phyloP scores from a whole-genome alignment of 1,284 basidiomycete genomes.

The Austroboletus niveus region DNA sequence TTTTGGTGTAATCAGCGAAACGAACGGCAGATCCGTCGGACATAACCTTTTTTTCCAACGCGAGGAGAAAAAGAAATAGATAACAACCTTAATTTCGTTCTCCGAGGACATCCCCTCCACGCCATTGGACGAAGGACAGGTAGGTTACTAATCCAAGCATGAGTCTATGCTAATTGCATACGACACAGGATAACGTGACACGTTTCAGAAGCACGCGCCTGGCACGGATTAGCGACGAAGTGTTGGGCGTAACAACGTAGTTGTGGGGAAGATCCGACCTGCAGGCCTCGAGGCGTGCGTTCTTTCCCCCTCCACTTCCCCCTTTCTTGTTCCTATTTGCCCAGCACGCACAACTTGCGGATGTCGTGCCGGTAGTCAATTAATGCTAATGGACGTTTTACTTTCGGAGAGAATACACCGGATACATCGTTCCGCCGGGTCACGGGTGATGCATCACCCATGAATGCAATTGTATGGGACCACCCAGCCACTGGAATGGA shows the following conservation, averaged over 20 bases:
- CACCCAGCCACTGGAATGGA: conserved; percentile 22
- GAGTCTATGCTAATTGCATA: conserved; percentile 1
- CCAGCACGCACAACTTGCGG: conserved; percentile 1
- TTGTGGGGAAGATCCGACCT: conserved; percentile 7
- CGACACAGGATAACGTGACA: conserved; percentile 8
- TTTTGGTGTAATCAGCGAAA: conserved; percentile 23
- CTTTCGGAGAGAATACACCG: not conserved
- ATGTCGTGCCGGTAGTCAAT: conserved; percentile 1
- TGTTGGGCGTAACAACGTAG: conserved; percentile 14
- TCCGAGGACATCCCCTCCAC: conserved; percentile 20
- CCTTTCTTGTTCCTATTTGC: not conserved
- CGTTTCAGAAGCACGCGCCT: conserved; percentile 22
- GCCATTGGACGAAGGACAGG: not conserved
- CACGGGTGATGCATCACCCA: not conserved
- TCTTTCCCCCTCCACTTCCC: not conserved
- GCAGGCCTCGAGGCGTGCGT: conserved; percentile 13
- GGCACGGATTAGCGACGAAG: conserved; percentile 3
- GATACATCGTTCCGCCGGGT: not conserved
- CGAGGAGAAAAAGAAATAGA: not conserved
- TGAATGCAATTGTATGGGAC: conserved; percentile 1
- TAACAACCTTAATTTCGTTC: conserved; percentile 1
- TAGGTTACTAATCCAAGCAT: conserved; percentile 6
- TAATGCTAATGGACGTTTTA: not conserved
- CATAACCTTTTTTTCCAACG: conserved; percentile 2
- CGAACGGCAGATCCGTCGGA: conserved; percentile 8